phyloP scores from a whole-genome alignment of 139 green algal genomes.

The Closterium sp. region DNA sequence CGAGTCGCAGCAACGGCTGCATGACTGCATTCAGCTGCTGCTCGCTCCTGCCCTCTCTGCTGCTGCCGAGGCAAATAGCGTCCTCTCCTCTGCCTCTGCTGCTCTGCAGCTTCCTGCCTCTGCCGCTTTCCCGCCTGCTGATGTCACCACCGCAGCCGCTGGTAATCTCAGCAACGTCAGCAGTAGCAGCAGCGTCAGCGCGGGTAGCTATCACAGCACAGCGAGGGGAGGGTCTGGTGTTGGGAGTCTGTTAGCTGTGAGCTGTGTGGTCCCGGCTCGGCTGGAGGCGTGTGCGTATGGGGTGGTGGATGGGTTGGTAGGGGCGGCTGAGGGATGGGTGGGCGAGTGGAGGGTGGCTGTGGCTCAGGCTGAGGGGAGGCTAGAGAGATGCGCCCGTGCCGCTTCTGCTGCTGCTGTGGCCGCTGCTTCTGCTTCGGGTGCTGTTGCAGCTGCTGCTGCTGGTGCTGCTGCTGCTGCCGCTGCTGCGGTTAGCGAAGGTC shows the following conservation, averaged over 20 bases:
- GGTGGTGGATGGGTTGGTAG: not conserved
- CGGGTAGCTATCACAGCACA: not conserved
- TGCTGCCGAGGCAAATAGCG: not conserved
- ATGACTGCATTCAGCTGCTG: not conserved
- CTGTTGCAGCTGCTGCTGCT: not conserved
- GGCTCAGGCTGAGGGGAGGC: not conserved
- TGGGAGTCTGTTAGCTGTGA: not conserved
- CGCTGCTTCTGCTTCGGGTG: no score
- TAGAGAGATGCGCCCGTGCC: not conserved
- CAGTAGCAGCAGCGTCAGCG: not conserved
- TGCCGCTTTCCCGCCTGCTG: not conserved
- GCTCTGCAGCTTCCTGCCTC: not conserved
- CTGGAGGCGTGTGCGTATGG: not conserved
- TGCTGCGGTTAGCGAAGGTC: not conserved
- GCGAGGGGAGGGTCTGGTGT: not conserved
- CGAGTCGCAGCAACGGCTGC: not conserved
- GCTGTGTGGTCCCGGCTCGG: not conserved
- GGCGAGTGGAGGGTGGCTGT: not conserved
- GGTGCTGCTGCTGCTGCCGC: not conserved
- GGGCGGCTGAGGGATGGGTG: not conserved
- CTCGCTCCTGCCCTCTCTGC: not conserved
- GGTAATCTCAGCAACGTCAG: not conserved
- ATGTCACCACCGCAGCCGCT: not conserved
- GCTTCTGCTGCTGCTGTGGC: no score
- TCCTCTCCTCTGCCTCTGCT: not conserved